Base-by-base conservation (phyloP, 2,329 filamentous ascomycete genomes). In the Fusarium poae region DNA sequence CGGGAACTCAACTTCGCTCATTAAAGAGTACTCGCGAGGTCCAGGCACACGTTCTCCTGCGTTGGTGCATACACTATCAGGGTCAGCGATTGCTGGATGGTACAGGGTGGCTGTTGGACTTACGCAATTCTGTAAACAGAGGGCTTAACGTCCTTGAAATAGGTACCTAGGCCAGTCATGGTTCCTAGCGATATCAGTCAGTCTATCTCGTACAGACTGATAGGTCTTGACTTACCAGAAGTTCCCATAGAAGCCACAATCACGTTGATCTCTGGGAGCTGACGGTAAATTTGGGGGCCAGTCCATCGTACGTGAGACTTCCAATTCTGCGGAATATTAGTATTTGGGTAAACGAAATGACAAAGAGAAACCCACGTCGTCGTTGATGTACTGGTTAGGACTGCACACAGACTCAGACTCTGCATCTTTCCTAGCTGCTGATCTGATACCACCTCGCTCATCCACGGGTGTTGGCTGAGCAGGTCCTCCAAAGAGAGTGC, bases 211-310 rank as follows among this genome's bases (percentile, higher is more conserved):
- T 16, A 46, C n/a, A 7, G 32, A 30, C 3, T 21, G 5, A 3
- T 11, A 18, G 10, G 4, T 20, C 2, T 2, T 11, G 13, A 32
- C 67, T 27, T 56, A 75, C 75, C 75, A 18, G 74, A 53, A 6
- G 85, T 89, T 3, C 87, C 86, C 82, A 88, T 84, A 0, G 84
- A 84, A 1, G 85, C 82, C 48, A 82, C 86, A 23, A 89, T 78
- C 7, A 88, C 78, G 25, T 84, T 85, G 62, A 88, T 86, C 46
- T 86, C 79, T 1, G 86, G 86, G 5, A 88, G 74, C 52, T 89
- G 87, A 46, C 79, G 82, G 43, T 83, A 79, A 23, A 89, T 86
- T 64, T 89, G 87, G 1, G 86, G 85, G 0, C 86, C 87, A 1
- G 86, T 89, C 86, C 86, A 89, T 50, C 82, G 82, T 3, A 85